A percentile compares a stretch with the other conserved stretches of the same genome.
These are phyloP conservation scores for Catunica adiposa DNA, from an alignment of 2,329 filamentous ascomycete species.

Conservation along the genomic window DNA sequence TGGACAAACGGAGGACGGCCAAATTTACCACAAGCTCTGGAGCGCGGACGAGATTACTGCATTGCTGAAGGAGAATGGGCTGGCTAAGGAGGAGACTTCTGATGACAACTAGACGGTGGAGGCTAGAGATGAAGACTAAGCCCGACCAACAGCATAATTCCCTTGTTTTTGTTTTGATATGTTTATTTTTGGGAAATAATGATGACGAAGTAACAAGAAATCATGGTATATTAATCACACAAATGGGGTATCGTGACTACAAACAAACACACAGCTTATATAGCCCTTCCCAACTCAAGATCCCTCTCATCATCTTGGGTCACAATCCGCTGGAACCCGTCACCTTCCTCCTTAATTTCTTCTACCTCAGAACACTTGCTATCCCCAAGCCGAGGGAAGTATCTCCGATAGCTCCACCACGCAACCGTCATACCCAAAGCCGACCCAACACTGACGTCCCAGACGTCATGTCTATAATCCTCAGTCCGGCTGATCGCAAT, in stretches of 20 bases:
- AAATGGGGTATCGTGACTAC: no score
- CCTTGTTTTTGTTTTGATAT: constrained; percentile 6
- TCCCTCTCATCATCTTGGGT: constrained; percentile 37
- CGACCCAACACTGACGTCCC: constrained; percentile 47
- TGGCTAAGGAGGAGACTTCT: constrained; percentile 69
- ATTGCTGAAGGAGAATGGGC: constrained; percentile 82
- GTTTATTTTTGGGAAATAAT: constrained; percentile 1
- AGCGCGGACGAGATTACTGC: constrained; percentile 89
- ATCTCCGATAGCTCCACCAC: constrained; percentile 49
- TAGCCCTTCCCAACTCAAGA: constrained; percentile 9
- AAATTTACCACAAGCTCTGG: constrained; percentile 98
- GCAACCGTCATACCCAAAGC: constrained; percentile 42
- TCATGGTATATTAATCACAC: not conserved
- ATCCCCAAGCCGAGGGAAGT: constrained; percentile 41
- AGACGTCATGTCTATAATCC: constrained; percentile 56
- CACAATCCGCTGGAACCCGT: constrained; percentile 28
- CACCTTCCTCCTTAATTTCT: constrained; percentile 26
- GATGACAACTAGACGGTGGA: constrained; percentile 41
- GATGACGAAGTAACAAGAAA: constrained; percentile 2
- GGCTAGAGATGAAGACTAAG: not conserved
- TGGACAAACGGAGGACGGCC: constrained; percentile 83
- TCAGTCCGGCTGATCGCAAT: constrained; percentile 54
- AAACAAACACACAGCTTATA: no score
- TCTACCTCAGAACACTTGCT: constrained; percentile 41
- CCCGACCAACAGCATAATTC: not conserved